Evolutionary conservation across 2,329 filamentous ascomycete species (phyloP), one percentile per base, ranked within the genome.

Genomic region (Ophiognomonia clavigignenti-juglandacearum): DNA sequence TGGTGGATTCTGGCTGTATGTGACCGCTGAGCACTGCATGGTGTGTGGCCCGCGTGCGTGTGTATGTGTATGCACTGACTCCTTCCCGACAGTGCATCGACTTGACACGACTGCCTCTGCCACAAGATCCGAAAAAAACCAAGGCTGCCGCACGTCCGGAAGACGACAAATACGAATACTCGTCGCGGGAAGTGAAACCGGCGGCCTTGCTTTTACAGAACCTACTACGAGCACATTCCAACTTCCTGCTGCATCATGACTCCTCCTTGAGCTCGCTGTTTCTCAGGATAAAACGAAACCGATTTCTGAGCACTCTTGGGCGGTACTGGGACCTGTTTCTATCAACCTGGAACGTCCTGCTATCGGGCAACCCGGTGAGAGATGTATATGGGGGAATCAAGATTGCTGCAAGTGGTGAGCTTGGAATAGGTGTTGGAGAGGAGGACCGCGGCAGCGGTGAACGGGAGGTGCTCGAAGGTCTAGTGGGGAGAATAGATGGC

Each of bases 381-480:
- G 84, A 85, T 53, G 74, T 95, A 5, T 90, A 89, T 59, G 82
- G 85, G 10, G 90, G 88, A 6, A 82, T 96, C 60, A 96, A 95
- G 64, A 74, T 98, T 26, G 88, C 91, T 11, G 88, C 86, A 6
- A 90, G 88, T 27, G 92, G 93, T 16, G 92, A 97, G 67, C 78
- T 97, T 22, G 93, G 93, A 14, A 80, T 96, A 38, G 93, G 93
- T 0, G 93, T 97, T 1, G 93, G 93, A 16, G 93, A 97, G 63
- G 93, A 97, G 68, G 88, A 96, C 46, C 85, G 90, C 63, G 92
- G 92, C 4, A 96, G 92, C 61, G 90, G 90, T 26, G 92, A 97
- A 69, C 77, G 92, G 57, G 92, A 95, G 57, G 92, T 97, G 0
- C 72, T 98, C 2, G 92, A 97, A 64, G 89, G 89, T n/a, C 81